phyloP scores from a whole-genome alignment of 1,284 basidiomycete genomes.

The Naganishia cerealis region DNA sequence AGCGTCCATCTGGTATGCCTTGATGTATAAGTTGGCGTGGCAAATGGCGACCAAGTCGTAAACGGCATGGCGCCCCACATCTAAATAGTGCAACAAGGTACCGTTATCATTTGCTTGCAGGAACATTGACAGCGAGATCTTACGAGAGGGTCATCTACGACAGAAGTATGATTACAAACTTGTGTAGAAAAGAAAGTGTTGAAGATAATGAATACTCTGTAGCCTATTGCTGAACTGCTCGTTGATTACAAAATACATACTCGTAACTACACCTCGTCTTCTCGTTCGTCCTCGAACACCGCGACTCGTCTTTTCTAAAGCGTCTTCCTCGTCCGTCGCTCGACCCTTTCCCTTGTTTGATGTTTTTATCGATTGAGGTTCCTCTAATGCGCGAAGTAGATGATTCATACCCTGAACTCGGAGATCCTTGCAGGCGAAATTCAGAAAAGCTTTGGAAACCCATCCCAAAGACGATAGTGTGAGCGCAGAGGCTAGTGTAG shows the following conservation, averaged over 20 bases:
- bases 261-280: constrained; percentile 73
- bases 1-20: constrained; percentile 52
- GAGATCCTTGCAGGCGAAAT: constrained; percentile 64
- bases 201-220: not conserved
- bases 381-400: constrained; percentile 65
- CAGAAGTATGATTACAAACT: constrained; percentile 91
- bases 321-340: constrained; percentile 31
- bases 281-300: constrained; percentile 35
- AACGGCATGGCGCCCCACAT: constrained; percentile 79
- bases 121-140: constrained; percentile 24
- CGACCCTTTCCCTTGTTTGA: constrained; percentile 44
- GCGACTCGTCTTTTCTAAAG: not conserved
- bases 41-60: constrained; percentile 60
- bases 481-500: constrained; percentile 44
- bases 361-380: constrained; percentile 44
- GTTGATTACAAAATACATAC: constrained; percentile 56
- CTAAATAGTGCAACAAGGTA: constrained; percentile 45
- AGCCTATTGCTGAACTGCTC: not conserved
- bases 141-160: constrained; percentile 56
- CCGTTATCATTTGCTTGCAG: constrained; percentile 21
- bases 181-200: constrained; percentile 2
- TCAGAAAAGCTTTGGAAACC: constrained; percentile 72
- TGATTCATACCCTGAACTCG: constrained; percentile 67
- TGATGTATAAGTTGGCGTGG: constrained; percentile 43
- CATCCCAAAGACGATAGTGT: constrained; percentile 60